Conservation (phyloP, 148 eudicot species). For the Selenicereus undatus region DNA sequence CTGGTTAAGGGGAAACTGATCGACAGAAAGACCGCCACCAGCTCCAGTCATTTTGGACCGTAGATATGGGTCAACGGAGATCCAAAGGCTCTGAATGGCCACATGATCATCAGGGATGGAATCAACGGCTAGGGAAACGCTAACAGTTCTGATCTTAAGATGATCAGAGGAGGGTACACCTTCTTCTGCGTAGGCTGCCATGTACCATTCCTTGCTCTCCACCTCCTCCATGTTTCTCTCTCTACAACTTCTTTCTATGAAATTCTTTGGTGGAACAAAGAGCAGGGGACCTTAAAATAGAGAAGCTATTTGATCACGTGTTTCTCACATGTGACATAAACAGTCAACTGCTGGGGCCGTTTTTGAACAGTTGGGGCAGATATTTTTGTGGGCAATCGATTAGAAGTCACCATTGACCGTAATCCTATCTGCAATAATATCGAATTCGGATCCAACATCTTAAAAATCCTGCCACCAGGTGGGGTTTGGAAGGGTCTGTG, state of each 20-base stretch:
- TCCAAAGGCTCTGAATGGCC: constrained; percentile 27
- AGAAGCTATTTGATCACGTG: background rate
- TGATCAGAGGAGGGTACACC: constrained; percentile 38
- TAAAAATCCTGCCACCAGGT: too few species aligned
- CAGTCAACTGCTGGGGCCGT: background rate
- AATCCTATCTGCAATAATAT: background rate
- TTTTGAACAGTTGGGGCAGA: background rate
- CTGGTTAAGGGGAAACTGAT: constrained; percentile 28
- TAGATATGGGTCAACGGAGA: constrained; percentile 35
- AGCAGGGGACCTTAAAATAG: background rate
- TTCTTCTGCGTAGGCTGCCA: constrained; percentile 31
- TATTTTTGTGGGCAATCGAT: background rate
- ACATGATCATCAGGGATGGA: constrained; percentile 35
- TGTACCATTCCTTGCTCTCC: constrained; percentile 36
- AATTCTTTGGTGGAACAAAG: too few species aligned
- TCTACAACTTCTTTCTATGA: background rate
- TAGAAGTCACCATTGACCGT: background rate
- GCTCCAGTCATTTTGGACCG: constrained; percentile 34
- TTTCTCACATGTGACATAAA: background rate
- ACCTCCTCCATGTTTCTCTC: constrained; percentile 26
- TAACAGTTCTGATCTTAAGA: constrained; percentile 29
- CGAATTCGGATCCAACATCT: too few species aligned
- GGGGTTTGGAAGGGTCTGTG: too few species aligned
- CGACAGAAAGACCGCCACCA: constrained; percentile 23
- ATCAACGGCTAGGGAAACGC: constrained; percentile 21